These are phyloP conservation scores for Pyrenochaeta sp. DNA, from an alignment of 2,329 filamentous ascomycete genomes.

Conservation along the genomic window DNA sequence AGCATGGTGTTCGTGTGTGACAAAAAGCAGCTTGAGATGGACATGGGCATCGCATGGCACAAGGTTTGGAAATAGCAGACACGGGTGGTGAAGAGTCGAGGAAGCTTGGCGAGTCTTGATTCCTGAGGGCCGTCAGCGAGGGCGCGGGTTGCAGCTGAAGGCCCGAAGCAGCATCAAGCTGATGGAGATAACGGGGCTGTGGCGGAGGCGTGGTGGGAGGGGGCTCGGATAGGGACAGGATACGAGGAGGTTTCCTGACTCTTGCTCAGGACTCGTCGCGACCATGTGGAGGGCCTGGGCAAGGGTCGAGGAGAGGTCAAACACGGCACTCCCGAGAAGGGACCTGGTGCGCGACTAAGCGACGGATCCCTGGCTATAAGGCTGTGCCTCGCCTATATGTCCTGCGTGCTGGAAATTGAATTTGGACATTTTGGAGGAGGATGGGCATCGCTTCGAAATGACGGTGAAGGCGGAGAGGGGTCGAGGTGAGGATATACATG, in stretches of 20 bases:
- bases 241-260: slow-evolving; percentile 8
- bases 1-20: slow-evolving; percentile 13
- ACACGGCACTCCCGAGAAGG: slow-evolving; percentile 3
- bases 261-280: background rate
- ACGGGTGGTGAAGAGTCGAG: slow-evolving; percentile 3
- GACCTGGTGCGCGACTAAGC: slow-evolving; percentile 5
- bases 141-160: slow-evolving; percentile 15
- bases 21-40: slow-evolving; percentile 3
- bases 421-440: slow-evolving; percentile 5
- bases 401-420: slow-evolving; percentile 15
- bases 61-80: slow-evolving; percentile 12
- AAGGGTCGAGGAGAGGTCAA: background rate
- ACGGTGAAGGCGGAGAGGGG: slow-evolving; percentile 11
- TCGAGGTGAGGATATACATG: background rate
- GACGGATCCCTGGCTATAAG: slow-evolving; percentile 15
- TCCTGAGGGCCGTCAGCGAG: slow-evolving; percentile 15
- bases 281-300: background rate
- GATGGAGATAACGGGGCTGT: slow-evolving; percentile 8
- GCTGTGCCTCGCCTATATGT: slow-evolving; percentile 20
- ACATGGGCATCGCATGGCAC: slow-evolving; percentile 4
- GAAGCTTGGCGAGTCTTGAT: slow-evolving; percentile 40
- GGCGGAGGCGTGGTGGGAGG: slow-evolving; percentile 1
- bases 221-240: slow-evolving; percentile 5
- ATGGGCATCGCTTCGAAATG: slow-evolving; percentile 8
- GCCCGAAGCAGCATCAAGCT: slow-evolving; percentile 6